Percentiles rank a stretch among this genome's conserved stretches.
Evolutionary conservation across 75 land plant species (phyloP).

Genomic region (Chamaecyparis obtusa): DNA sequence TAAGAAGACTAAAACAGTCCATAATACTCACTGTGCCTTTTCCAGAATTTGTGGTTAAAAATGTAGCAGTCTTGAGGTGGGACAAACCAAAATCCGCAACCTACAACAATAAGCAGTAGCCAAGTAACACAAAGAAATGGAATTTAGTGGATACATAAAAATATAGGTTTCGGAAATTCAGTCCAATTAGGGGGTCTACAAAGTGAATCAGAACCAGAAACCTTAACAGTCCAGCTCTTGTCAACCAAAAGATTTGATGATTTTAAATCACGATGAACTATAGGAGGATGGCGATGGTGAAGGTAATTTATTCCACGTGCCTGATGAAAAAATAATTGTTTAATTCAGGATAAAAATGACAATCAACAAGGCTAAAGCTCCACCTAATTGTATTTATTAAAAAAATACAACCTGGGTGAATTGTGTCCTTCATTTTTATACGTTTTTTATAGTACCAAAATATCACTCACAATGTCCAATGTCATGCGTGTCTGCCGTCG

Average conservation of each 20-base stretch:
- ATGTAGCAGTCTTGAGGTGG: conserved; percentile 42
- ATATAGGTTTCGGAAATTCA: neutral
- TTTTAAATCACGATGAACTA: conserved; percentile 85
- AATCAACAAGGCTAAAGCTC: neutral
- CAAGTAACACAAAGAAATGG: neutral
- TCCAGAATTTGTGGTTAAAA: conserved; percentile 49
- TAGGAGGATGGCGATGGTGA: conserved; percentile 67
- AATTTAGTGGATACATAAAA: neutral
- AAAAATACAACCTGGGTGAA: neutral
- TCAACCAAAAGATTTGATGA: conserved; percentile 81
- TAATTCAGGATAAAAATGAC: neutral
- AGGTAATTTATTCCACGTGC: conserved; percentile 91
- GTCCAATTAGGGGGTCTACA: neutral
- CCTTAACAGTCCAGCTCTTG: conserved; percentile 88
- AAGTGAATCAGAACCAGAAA: conserved; percentile 15
- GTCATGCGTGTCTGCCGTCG: conserved; percentile 74
- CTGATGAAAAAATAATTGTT: conserved; percentile 24
- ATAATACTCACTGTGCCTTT: conserved; percentile 50
- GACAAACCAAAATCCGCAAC: conserved; percentile 77
- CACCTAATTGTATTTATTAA: neutral
- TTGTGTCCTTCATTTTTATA: neutral
- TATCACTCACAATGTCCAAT: conserved; percentile 66
- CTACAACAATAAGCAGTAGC: conserved; percentile 15
- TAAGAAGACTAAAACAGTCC: neutral
- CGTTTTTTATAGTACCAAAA: neutral